These are phyloP conservation scores for Daldinia caldariorum DNA, from an alignment of 495 filamentous ascomycete species.

Conservation along the genomic window DNA sequence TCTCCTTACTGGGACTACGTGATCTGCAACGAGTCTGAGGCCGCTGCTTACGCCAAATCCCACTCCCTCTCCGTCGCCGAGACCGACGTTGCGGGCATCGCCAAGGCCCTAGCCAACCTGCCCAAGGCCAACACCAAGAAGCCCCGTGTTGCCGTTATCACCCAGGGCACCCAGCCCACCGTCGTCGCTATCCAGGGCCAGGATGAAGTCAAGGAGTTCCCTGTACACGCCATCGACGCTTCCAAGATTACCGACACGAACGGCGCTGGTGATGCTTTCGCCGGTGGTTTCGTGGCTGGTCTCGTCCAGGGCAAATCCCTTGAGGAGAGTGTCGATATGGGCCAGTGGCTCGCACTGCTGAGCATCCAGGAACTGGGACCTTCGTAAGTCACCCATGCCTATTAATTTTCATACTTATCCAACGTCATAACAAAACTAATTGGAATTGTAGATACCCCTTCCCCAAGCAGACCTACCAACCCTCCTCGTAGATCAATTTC, in stretches of 20 bases:
- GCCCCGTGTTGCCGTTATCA: constrained; percentile 85
- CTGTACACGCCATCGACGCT: constrained; percentile 78
- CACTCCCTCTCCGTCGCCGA: constrained; percentile 72
- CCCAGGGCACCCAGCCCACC: constrained; percentile 91
- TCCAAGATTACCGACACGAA: constrained; percentile 92
- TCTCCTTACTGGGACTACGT: constrained; percentile 94
- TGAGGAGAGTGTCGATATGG: constrained; percentile 80
- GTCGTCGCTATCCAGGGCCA: constrained; percentile 78
- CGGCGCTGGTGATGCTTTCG: constrained; percentile 96
- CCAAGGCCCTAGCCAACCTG: constrained; percentile 81
- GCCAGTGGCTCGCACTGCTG: constrained; percentile 92
- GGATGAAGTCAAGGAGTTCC: constrained; percentile 75
- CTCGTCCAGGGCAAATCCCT: constrained; percentile 84
- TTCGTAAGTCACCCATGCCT: constrained; percentile 72
- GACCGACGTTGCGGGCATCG: constrained; percentile 83
- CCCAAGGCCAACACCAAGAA: constrained; percentile 89
- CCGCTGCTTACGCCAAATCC: constrained; percentile 80
- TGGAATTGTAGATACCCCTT: constrained; percentile 71
- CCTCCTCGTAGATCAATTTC: constrained; percentile 47
- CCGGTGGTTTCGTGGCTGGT: constrained; percentile 90
- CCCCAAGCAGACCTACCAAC: constrained; percentile 80
- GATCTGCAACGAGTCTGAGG: constrained; percentile 97
- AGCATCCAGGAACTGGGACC: constrained; percentile 95
- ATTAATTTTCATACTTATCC: neutral
- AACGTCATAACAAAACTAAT: neutral